Evolutionary conservation across 305 asterid genomes (phyloP).

Genomic region (Fraxinus angustifolia): DNA sequence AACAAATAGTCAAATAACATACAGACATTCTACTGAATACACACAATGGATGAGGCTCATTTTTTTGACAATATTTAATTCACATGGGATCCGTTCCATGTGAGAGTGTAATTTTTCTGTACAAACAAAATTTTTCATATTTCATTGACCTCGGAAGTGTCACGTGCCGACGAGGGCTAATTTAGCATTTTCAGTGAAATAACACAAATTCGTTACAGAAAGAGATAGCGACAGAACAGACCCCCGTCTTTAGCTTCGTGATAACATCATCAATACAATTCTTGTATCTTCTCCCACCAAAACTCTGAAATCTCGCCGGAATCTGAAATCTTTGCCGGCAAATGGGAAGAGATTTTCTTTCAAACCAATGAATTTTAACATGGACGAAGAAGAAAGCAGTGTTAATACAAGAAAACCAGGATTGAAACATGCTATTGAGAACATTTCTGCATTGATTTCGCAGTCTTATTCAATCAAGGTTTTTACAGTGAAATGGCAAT

Average conservation of each 20-base stretch:
- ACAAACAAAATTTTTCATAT: too few species aligned
- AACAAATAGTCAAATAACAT: too few species aligned
- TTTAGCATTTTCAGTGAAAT: neutral
- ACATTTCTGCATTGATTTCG: slow-evolving; percentile 57
- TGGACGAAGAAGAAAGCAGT: slow-evolving; percentile 22
- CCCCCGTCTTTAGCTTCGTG: slow-evolving; percentile 25
- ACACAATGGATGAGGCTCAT: too few species aligned
- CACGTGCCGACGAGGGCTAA: neutral
- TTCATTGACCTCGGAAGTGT: too few species aligned
- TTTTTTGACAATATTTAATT: too few species aligned
- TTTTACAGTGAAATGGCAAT: slow-evolving; percentile 67
- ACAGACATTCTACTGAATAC: too few species aligned
- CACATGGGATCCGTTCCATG: too few species aligned
- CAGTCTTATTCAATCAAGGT: slow-evolving; percentile 57
- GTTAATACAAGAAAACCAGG: slow-evolving; percentile 13
- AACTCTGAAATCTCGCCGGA: slow-evolving; percentile 34
- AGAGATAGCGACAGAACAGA: slow-evolving; percentile 17
- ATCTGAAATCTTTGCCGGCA: slow-evolving; percentile 25
- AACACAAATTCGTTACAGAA: slow-evolving; percentile 11
- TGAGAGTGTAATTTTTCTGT: too few species aligned
- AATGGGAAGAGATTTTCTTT: slow-evolving; percentile 16
- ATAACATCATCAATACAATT: slow-evolving; percentile 27
- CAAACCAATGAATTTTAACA: slow-evolving; percentile 19
- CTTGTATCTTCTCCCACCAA: slow-evolving; percentile 12
- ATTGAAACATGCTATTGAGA: slow-evolving; percentile 37